Evolutionary conservation across 352 stramenopile genomes (phyloP).

Genomic region (Phytophthora sansomeana): DNA sequence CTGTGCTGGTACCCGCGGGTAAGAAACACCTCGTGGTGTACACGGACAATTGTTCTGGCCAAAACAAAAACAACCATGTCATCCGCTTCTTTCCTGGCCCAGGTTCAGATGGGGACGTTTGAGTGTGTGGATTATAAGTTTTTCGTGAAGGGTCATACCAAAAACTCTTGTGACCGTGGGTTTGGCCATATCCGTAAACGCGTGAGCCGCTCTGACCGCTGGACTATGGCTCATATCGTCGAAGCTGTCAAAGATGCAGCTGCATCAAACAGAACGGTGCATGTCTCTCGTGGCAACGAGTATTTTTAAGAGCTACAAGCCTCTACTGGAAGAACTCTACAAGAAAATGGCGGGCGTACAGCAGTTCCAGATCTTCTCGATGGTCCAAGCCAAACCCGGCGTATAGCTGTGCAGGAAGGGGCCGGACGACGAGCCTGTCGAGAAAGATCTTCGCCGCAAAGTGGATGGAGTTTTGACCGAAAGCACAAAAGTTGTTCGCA

Average conservation of each 20-base stretch:
- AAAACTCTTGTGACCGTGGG: conserved; percentile 1
- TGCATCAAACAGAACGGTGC: background rate
- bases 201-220: background rate
- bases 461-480: conserved; percentile 4
- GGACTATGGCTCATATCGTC: background rate
- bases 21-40: conserved; percentile 3
- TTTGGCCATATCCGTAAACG: background rate
- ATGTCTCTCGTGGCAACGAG: background rate
- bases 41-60: conserved; percentile 14
- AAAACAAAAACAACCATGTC: conserved; percentile 24
- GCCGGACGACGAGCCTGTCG: background rate
- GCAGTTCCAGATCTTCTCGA: conserved; percentile 21
- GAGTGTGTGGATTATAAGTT: background rate
- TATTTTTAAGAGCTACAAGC: conserved; percentile 14
- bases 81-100: conserved; percentile 10
- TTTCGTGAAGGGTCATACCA: background rate
- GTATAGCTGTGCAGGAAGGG: conserved; percentile 4
- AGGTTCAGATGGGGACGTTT: background rate
- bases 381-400: background rate
- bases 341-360: no score
- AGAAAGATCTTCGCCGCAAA: conserved; percentile 16
- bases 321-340: conserved; percentile 7
- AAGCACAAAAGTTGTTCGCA: background rate
- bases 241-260: background rate
- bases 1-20: background rate